Conservation (phyloP, 768 basidiomycete genomes). For the Lentinula raphanica region DNA sequence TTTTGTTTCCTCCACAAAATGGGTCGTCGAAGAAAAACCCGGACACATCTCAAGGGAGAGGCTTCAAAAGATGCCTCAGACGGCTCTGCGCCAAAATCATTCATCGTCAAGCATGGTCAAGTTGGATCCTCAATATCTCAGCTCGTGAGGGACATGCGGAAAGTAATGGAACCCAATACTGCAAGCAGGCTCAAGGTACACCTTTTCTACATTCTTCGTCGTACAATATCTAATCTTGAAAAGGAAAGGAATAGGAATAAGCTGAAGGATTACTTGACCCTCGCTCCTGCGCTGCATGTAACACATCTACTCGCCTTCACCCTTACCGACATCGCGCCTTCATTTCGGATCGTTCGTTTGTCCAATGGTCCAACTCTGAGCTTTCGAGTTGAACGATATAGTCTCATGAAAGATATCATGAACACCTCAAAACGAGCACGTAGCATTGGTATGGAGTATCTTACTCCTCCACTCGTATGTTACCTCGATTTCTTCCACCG, state of each 20-base stretch:
- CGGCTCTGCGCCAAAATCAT: constrained; percentile 70
- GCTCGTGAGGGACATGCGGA: constrained; percentile 88
- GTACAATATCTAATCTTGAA: constrained; percentile 11
- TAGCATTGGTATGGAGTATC: constrained; percentile 83
- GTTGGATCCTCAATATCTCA: constrained; percentile 84
- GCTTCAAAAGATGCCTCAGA: constrained; percentile 27
- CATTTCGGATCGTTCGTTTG: constrained; percentile 79
- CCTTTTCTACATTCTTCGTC: constrained; percentile 11
- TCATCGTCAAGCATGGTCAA: constrained; percentile 94
- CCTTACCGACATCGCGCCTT: constrained; percentile 78
- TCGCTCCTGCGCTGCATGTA: constrained; percentile 87
- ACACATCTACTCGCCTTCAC: constrained; percentile 93
- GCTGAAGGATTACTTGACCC: constrained; percentile 88
- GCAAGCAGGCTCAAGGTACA: constrained; percentile 83
- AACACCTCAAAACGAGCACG: constrained; percentile 60
- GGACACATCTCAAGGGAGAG: constrained; percentile 72
- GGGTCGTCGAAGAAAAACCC: constrained; percentile 73
- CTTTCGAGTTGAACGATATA: constrained; percentile 90
- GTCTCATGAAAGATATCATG: constrained; percentile 79
- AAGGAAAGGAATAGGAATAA: constrained; percentile 90
- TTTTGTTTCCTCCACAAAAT: constrained; percentile 36
- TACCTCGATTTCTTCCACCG: not conserved
- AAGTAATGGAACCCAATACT: constrained; percentile 98
- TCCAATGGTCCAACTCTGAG: constrained; percentile 91
- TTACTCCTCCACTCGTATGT: constrained; percentile 80